Base-by-base conservation (phyloP, 1,284 basidiomycete species). In the Marasmius oreades region DNA sequence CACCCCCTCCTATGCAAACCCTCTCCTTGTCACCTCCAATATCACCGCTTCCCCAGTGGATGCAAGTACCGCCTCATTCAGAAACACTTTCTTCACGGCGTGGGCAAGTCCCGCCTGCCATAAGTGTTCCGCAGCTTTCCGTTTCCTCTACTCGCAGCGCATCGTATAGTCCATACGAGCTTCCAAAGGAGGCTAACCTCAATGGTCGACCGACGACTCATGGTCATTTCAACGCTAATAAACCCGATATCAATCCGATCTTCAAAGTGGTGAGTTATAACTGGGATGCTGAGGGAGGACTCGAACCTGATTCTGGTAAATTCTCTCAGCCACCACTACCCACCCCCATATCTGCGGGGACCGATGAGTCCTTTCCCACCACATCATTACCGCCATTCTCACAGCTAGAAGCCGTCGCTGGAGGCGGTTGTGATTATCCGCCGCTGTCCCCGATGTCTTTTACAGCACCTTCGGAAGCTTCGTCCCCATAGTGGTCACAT, bases 211-310 rank as follows among this genome's bases (percentile, higher is more conserved):
- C 74, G 37, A 70, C 73, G 31, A 71, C 69, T 51, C 64, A 72
- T 42, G 73, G 72, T 23, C 75, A 28, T 71, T 74, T 31, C 39
- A 42, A 42, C 5, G 7, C 39, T 71, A 71, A 59, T 74, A 85
- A 85, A 68, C 81, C 85, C 52, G 80, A 78, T 37, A 91, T 93
- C 67, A 93, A 95, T 71, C 91, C 92, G 37, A 93, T 93, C 72
- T 95, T 94, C 79, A 86, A 90, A 81, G 91, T 94, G 72, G 92
- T 93, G 72, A 80, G 91, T 78, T 71, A 69, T 62, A 63, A 68
- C 58, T 73, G 60, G 67, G 66, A 67, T 64, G 60, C 56, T 67
- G 58, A 62, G 60, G 59, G 66, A 64, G 64, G 61, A 62, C 60
- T 66, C 36, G 62, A 64, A 53, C 63, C 50, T 64, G 56, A 43